Conservation (phyloP, 1,139 yeast genomes). For the Diutina sp. region DNA sequence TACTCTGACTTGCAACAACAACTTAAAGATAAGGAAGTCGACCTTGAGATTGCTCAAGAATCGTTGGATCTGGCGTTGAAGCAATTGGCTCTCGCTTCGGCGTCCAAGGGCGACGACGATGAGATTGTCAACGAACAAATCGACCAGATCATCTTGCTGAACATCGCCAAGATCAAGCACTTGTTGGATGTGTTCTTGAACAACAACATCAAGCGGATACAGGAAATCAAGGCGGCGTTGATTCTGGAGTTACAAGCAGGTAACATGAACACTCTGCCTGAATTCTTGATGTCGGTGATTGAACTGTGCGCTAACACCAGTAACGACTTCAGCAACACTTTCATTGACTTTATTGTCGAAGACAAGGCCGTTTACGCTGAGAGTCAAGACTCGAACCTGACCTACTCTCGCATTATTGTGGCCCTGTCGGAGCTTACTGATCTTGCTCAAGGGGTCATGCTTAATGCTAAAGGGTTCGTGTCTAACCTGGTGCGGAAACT, state of each 20-base stretch:
- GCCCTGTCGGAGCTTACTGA: slow-evolving; percentile 58
- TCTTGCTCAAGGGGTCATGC: slow-evolving; percentile 50
- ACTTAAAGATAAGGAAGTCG: slow-evolving; percentile 62
- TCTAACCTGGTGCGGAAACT: slow-evolving; percentile 36
- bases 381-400: slow-evolving; percentile 34
- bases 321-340: slow-evolving; percentile 71
- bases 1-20: slow-evolving; percentile 27
- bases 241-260: slow-evolving; percentile 80
- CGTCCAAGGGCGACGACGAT: slow-evolving; percentile 35
- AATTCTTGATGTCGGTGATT: slow-evolving; percentile 52
- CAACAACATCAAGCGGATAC: slow-evolving; percentile 61
- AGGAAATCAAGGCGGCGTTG: slow-evolving; percentile 60
- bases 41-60: slow-evolving; percentile 68
- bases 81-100: slow-evolving; percentile 45
- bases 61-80: slow-evolving; percentile 64
- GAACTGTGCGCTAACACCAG: slow-evolving; percentile 65
- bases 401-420: slow-evolving; percentile 42
- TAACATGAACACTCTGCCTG: slow-evolving; percentile 67
- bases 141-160: slow-evolving; percentile 35
- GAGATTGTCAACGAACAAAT: slow-evolving; percentile 38
- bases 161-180: slow-evolving; percentile 36
- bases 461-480: slow-evolving; percentile 59
- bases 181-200: slow-evolving; percentile 64
- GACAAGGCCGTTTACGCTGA: slow-evolving; percentile 45
- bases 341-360: slow-evolving; percentile 68